phyloP scores from a whole-genome alignment of 192 early-diverging fungal species.

The Podila epicladia region DNA sequence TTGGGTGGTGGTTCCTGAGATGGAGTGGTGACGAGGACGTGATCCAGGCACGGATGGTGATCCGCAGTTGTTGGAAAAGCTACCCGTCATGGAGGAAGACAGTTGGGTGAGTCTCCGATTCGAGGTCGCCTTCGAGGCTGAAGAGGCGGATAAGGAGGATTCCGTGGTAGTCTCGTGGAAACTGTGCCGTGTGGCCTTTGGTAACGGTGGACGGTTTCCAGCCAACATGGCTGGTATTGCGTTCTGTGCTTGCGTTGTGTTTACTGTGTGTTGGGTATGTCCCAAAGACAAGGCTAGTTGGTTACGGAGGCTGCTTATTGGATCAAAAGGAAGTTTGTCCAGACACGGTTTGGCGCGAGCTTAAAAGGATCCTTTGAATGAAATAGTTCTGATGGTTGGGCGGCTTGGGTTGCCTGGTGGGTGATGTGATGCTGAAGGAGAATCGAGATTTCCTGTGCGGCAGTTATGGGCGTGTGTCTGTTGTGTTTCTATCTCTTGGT shows the following conservation, averaged over 20 bases:
- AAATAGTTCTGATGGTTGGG: neutral
- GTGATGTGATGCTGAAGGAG: too few species aligned
- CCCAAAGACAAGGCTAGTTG: too few species aligned
- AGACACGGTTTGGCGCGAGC: too few species aligned
- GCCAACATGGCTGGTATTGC: slow-evolving; percentile 17
- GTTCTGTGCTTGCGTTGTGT: neutral
- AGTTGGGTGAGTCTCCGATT: slow-evolving; percentile 15
- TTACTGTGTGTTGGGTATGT: neutral
- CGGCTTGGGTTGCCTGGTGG: too few species aligned
- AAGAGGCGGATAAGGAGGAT: neutral
- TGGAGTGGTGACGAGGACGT: slow-evolving; percentile 17
- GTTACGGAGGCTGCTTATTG: neutral
- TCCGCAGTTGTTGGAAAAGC: neutral
- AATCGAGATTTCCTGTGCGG: too few species aligned
- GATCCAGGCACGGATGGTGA: neutral
- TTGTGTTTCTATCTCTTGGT: too few species aligned
- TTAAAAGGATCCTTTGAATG: neutral
- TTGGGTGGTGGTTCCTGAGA: slow-evolving; percentile 6
- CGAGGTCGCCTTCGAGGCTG: neutral
- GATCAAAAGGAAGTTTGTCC: too few species aligned
- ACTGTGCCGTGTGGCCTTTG: slow-evolving; percentile 14
- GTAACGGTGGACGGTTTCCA: slow-evolving; percentile 12
- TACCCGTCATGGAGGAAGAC: neutral
- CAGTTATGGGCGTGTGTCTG: too few species aligned
- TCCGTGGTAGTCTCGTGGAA: slow-evolving; percentile 16